phyloP scores from a whole-genome alignment of 768 basidiomycete genomes.

The Suillus alpinus region DNA sequence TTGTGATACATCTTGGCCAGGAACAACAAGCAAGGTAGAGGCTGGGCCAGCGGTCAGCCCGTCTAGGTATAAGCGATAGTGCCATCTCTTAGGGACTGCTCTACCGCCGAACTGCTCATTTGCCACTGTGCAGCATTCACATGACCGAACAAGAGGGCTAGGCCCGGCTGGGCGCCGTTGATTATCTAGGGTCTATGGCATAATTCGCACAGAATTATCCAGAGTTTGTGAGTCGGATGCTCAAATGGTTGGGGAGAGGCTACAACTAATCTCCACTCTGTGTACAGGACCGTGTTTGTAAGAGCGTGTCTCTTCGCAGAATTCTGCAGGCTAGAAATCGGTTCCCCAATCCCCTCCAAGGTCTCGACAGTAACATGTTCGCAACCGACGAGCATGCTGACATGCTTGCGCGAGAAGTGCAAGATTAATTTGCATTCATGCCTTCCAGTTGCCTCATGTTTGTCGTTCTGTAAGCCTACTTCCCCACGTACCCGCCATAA shows the following conservation, averaged over 20 bases:
- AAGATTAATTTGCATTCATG: not conserved
- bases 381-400: not conserved
- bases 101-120: not conserved
- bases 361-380: not conserved
- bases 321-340: not conserved
- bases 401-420: not conserved
- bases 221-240: not conserved
- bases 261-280: not conserved
- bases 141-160: not conserved
- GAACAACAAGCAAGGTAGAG: not conserved
- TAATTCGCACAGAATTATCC: not conserved
- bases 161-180: not conserved
- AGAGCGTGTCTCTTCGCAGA: not conserved
- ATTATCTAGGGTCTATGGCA: not conserved
- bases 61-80: not conserved
- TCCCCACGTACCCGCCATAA: not conserved
- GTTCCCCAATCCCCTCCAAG: not conserved
- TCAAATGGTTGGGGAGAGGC: not conserved
- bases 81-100: not conserved
- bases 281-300: not conserved
- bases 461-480: not conserved
- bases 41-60: not conserved
- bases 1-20: not conserved
- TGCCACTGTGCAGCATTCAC: not conserved
- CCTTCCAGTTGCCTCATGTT: constrained; percentile 2